These are phyloP conservation scores for Hirsutella minnesotensis DNA, from an alignment of 2,329 filamentous ascomycete species.

Conservation along the genomic window DNA sequence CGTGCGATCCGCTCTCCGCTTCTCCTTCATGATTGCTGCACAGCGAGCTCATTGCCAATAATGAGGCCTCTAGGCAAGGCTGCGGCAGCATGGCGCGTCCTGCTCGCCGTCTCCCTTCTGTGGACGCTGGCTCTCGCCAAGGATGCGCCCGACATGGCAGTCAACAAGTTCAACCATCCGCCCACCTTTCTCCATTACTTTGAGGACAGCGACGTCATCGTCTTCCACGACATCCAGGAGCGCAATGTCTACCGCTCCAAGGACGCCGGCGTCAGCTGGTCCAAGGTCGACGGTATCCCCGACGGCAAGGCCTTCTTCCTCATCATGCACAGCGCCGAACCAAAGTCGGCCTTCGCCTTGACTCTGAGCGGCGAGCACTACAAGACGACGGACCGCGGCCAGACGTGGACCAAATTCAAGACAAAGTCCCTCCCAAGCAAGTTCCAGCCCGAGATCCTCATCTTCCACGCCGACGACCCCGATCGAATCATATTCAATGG, in stretches of 20 bases:
- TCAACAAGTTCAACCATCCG: slow-evolving; percentile 52
- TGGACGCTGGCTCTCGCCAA: slow-evolving; percentile 37
- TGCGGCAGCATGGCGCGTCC: slow-evolving; percentile 33
- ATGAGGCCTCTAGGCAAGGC: slow-evolving; percentile 43
- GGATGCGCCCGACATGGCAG: slow-evolving; percentile 53
- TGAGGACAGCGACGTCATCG: slow-evolving; percentile 70
- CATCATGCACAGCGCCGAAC: slow-evolving; percentile 67
- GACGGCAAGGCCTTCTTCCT: slow-evolving; percentile 52
- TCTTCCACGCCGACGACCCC: slow-evolving; percentile 74
- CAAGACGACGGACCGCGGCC: slow-evolving; percentile 71
- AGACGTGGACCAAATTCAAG: slow-evolving; percentile 67
- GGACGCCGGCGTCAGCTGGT: slow-evolving; percentile 73
- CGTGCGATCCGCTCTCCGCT: background rate
- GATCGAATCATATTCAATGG: slow-evolving; percentile 79
- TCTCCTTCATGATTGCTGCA: slow-evolving; percentile 30
- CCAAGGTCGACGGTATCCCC: slow-evolving; percentile 49
- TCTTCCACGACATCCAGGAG: slow-evolving; percentile 57
- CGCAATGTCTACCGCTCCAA: slow-evolving; percentile 64
- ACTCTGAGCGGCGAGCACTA: slow-evolving; percentile 62
- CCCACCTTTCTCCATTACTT: slow-evolving; percentile 77
- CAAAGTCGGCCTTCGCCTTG: slow-evolving; percentile 68
- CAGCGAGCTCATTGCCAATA: slow-evolving; percentile 21
- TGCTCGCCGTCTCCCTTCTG: slow-evolving; percentile 35
- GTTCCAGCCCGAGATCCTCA: slow-evolving; percentile 41
- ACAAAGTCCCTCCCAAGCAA: slow-evolving; percentile 46